Percentiles rank a stretch among this genome's conserved stretches.
Evolutionary conservation across 2,329 filamentous ascomycete genomes (phyloP).

Genomic region (Aspergillus sp.): DNA sequence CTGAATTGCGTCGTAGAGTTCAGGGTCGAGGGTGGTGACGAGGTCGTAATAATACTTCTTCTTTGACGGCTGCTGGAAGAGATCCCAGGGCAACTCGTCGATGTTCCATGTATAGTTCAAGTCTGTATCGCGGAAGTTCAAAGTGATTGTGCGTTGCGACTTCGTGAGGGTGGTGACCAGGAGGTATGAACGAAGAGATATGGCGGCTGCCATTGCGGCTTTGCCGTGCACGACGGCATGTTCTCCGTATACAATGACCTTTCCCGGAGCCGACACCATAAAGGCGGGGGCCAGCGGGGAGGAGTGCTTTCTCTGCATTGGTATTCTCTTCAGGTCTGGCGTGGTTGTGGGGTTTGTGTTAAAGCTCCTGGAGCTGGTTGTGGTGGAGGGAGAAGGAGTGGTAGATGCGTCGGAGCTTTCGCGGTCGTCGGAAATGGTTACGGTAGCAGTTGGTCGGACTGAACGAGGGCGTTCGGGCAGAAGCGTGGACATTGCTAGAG

Average conservation of each 20-base stretch:
- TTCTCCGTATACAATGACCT: slow-evolving; percentile 97
- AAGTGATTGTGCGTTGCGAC: slow-evolving; percentile 79
- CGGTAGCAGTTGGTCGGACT: slow-evolving; percentile 16
- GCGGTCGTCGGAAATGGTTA: slow-evolving; percentile 22
- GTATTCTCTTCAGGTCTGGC: slow-evolving; percentile 10
- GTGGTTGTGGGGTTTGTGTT: slow-evolving; percentile 12
- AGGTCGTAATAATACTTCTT: slow-evolving; percentile 95
- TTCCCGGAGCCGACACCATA: slow-evolving; percentile 96
- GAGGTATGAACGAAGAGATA: slow-evolving; percentile 93
- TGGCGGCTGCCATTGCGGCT: slow-evolving; percentile 90
- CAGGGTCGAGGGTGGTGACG: slow-evolving; percentile 77
- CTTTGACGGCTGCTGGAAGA: slow-evolving; percentile 76
- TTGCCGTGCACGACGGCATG: slow-evolving; percentile 98
- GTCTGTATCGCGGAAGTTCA: slow-evolving; percentile 88
- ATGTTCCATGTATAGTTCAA: slow-evolving; percentile 93
- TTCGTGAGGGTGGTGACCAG: slow-evolving; percentile 94
- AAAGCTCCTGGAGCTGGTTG: slow-evolving; percentile 16
- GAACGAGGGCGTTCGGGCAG: slow-evolving; percentile 22
- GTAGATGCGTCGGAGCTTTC: slow-evolving; percentile 32
- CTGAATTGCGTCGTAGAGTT: slow-evolving; percentile 76
- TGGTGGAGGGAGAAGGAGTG: slow-evolving; percentile 30
- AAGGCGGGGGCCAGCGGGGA: slow-evolving; percentile 78
- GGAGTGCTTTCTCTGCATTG: slow-evolving; percentile 42
- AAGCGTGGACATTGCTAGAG: slow-evolving; percentile 25
- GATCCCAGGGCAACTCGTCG: slow-evolving; percentile 81